phyloP scores from a whole-genome alignment of 768 basidiomycete species.

The Lyophyllum semitale region DNA sequence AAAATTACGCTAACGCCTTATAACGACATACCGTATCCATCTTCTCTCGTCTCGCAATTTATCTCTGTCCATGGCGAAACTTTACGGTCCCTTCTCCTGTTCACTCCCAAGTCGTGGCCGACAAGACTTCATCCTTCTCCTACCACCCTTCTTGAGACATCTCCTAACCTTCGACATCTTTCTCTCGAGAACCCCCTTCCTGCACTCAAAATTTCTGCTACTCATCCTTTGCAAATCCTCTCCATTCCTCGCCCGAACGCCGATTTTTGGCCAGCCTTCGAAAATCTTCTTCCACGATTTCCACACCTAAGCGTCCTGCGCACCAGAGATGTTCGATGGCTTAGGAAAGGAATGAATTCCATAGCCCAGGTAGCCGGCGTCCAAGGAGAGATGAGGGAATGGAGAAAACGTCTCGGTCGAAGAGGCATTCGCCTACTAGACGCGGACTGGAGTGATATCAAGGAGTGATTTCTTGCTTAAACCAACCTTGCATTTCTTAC shows the following conservation, averaged over 20 bases:
- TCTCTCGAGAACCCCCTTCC: constrained; percentile 76
- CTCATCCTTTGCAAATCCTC: constrained; percentile 58
- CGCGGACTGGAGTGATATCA: constrained; percentile 64
- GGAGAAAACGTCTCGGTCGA: constrained; percentile 63
- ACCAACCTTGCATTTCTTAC: neutral
- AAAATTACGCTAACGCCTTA: constrained; percentile 76
- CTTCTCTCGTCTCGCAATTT: constrained; percentile 58
- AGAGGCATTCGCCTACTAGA: constrained; percentile 68
- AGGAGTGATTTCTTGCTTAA: constrained; percentile 12
- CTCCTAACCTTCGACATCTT: constrained; percentile 64
- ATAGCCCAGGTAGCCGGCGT: constrained; percentile 74
- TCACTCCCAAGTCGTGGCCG: constrained; percentile 72
- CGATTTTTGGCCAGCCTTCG: constrained; percentile 59
- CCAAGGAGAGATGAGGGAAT: constrained; percentile 79
- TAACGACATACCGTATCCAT: constrained; percentile 63
- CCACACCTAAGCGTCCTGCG: constrained; percentile 60
- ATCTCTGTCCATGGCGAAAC: constrained; percentile 57
- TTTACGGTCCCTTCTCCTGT: constrained; percentile 64
- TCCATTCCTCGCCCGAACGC: constrained; percentile 74
- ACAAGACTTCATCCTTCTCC: constrained; percentile 60
- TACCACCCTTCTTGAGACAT: constrained; percentile 43
- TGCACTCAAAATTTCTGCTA: constrained; percentile 32
- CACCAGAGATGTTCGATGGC: constrained; percentile 71
- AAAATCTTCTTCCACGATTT: constrained; percentile 54
- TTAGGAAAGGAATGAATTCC: constrained; percentile 63